Conservation (phyloP, 2,329 filamentous ascomycete species). For the Botrytis aclada region DNA sequence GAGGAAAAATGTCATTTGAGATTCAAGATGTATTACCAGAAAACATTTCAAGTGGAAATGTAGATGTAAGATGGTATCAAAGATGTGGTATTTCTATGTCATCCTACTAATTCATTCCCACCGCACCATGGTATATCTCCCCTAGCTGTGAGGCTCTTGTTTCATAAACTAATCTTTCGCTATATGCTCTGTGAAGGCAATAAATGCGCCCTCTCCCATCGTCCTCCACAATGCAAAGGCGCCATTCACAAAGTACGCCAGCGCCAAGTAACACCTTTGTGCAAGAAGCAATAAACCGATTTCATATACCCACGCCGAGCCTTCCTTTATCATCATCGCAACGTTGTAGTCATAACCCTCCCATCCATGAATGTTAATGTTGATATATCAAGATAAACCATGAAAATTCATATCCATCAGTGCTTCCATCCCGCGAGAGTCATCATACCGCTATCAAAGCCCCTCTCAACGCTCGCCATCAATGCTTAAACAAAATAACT, state of each 20-base stretch:
- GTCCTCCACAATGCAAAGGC: constrained; percentile 22
- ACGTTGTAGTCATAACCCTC: constrained; percentile 35
- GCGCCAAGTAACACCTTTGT: constrained; percentile 28
- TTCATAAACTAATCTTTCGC: constrained; percentile 15
- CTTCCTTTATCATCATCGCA: constrained; percentile 32
- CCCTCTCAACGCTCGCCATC: constrained; percentile 29
- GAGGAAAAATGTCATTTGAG: constrained; percentile 4
- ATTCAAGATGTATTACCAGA: constrained; percentile 2
- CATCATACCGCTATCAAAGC: not conserved
- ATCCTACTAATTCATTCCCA: constrained; percentile 14
- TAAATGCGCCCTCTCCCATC: constrained; percentile 22
- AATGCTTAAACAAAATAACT: constrained; percentile 70
- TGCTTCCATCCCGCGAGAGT: not conserved
- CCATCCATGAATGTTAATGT: constrained; percentile 25
- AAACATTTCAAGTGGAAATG: not conserved
- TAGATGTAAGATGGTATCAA: constrained; percentile 12
- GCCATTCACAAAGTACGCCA: constrained; percentile 23
- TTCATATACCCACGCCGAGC: constrained; percentile 25
- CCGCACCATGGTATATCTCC: constrained; percentile 11
- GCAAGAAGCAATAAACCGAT: constrained; percentile 22
- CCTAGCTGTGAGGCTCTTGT: constrained; percentile 11
- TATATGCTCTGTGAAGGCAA: constrained; percentile 10
- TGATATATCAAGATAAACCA: constrained; percentile 22
- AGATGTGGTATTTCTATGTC: constrained; percentile 17
- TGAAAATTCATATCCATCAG: constrained; percentile 16